Evolutionary conservation across 164 flowering plant species (phyloP).

Genomic region (Echeveria elegans): DNA sequence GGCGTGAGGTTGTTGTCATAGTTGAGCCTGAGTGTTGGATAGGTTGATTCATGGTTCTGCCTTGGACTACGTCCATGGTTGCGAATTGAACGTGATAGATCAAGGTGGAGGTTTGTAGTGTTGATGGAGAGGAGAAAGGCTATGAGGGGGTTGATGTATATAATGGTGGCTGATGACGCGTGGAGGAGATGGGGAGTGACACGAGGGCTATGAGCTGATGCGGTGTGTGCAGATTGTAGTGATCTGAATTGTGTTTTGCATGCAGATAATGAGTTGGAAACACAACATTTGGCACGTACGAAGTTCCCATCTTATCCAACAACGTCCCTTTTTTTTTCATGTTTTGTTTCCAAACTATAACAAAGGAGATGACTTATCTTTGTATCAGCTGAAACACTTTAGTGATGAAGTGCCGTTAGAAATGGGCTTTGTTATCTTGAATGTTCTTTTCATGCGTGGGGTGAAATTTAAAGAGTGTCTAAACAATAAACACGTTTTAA

Average conservation of each 20-base stretch:
- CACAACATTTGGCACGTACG: background rate
- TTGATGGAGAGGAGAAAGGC: too few species aligned
- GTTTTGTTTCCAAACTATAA: background rate
- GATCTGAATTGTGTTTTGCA: background rate
- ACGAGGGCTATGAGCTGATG: background rate
- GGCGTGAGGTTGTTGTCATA: conserved; percentile 13
- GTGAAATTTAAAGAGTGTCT: too few species aligned
- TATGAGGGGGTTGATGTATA: too few species aligned
- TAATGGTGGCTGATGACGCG: background rate
- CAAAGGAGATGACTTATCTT: too few species aligned
- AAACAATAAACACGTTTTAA: too few species aligned
- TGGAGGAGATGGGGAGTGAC: background rate
- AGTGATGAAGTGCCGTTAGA: too few species aligned
- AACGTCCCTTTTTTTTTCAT: background rate
- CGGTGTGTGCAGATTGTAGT: too few species aligned
- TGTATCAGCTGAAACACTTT: too few species aligned
- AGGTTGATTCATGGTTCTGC: conserved; percentile 13
- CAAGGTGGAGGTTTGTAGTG: too few species aligned
- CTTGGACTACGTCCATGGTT: conserved; percentile 12
- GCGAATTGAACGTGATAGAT: too few species aligned
- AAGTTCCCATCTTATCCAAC: background rate
- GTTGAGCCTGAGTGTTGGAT: conserved; percentile 9
- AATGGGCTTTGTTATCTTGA: too few species aligned
- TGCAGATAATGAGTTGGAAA: background rate
- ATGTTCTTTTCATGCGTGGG: too few species aligned